These are phyloP conservation scores for Nicotiana tabacum DNA, from an alignment of 257 asterid species.

Conservation along the genomic window DNA sequence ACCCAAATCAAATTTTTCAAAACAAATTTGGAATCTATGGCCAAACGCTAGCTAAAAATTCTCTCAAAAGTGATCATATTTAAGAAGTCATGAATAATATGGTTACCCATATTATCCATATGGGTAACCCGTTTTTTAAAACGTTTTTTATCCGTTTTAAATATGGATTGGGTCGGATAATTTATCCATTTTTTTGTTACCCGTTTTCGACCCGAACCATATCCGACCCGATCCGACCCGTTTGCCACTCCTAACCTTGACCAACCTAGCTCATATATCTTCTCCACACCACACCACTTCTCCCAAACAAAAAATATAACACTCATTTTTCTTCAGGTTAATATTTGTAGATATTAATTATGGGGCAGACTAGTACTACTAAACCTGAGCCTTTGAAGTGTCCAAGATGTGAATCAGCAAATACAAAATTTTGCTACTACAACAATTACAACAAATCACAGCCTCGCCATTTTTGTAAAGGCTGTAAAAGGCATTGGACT, in stretches of 20 bases:
- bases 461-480: conserved; percentile 71
- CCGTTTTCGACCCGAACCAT: too few species aligned
- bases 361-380: conserved; percentile 22
- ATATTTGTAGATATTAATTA: conserved; percentile 1
- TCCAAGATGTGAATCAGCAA: conserved; percentile 56
- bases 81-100: too few species aligned
- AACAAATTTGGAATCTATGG: too few species aligned
- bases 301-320: conserved; percentile 10
- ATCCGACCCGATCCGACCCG: too few species aligned
- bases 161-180: too few species aligned
- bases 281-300: background rate
- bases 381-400: conserved; percentile 43
- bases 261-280: background rate
- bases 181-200: too few species aligned
- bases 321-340: conserved; percentile 17
- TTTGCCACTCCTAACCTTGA: background rate
- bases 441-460: conserved; percentile 68
- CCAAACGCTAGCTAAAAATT: too few species aligned
- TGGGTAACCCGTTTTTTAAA: too few species aligned
- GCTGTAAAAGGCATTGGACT: conserved; percentile 81
- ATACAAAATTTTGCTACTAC: conserved; percentile 74
- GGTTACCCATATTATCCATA: too few species aligned
- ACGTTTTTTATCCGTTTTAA: too few species aligned
- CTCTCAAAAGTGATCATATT: too few species aligned
- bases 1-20: too few species aligned